Percentiles rank a stretch among this genome's conserved stretches.
phyloP scores from a whole-genome alignment of 2,329 filamentous ascomycete genomes.

The Nigrograna mackinnonii region DNA sequence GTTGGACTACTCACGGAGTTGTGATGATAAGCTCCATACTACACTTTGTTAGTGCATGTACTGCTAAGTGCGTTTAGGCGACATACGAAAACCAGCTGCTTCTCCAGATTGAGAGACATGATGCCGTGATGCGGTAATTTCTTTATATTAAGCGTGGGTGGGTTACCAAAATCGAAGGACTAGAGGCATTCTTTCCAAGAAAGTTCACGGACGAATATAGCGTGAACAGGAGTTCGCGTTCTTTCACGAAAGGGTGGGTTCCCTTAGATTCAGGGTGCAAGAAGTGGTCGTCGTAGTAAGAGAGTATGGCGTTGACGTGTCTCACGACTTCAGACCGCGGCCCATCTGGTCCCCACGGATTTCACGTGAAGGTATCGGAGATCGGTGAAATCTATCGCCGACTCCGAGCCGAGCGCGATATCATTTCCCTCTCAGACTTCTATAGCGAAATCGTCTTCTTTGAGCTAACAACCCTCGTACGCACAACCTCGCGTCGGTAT shows the following conservation, averaged over 20 bases:
- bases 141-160: conserved; percentile 23
- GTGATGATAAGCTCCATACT: conserved; percentile 87
- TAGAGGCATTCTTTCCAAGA: conserved; percentile 35
- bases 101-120: conserved; percentile 74
- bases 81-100: conserved; percentile 80
- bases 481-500: too few species aligned
- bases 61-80: conserved; percentile 9
- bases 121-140: conserved; percentile 30
- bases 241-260: too few species aligned
- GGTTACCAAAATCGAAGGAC: conserved; percentile 15
- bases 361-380: background rate
- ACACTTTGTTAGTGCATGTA: conserved; percentile 11
- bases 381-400: background rate
- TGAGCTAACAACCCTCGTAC: too few species aligned
- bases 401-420: too few species aligned
- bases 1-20: conserved; percentile 58
- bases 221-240: too few species aligned
- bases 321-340: background rate
- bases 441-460: too few species aligned
- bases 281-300: too few species aligned
- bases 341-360: background rate
- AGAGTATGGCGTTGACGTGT: too few species aligned
- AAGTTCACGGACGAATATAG: too few species aligned
- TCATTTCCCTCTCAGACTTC: too few species aligned
- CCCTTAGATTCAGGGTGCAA: too few species aligned